A percentile compares a stretch with the other conserved stretches of the same genome.
Evolutionary conservation across 768 basidiomycete genomes (phyloP).

Genomic region (Dictyophora rubrovolvata): DNA sequence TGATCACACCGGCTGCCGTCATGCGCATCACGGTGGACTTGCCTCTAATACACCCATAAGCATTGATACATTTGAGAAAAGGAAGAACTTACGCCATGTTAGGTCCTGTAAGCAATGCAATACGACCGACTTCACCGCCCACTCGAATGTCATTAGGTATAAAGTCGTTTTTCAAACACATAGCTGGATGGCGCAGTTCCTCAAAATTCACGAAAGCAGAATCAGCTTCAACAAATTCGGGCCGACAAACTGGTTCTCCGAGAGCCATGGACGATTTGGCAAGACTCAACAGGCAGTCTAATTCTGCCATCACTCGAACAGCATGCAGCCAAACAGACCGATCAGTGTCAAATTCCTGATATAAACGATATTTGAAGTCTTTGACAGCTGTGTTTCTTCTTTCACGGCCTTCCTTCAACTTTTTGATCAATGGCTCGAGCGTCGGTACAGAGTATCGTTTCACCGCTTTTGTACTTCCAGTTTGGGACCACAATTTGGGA

Average conservation of each 20-base stretch:
- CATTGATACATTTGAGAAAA: neutral
- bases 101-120: constrained; percentile 80
- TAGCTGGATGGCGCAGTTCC: constrained; percentile 80
- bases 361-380: constrained; percentile 72
- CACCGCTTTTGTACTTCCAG: constrained; percentile 64
- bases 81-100: constrained; percentile 71
- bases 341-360: constrained; percentile 72
- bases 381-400: constrained; percentile 71
- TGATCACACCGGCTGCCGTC: constrained; percentile 91
- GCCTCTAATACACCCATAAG: constrained; percentile 34
- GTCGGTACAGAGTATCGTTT: constrained; percentile 72
- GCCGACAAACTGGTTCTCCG: constrained; percentile 90
- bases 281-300: constrained; percentile 92
- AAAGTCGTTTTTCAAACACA: constrained; percentile 61
- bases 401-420: constrained; percentile 90
- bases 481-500: constrained; percentile 81
- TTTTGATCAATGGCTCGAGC: constrained; percentile 58
- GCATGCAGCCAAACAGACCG: constrained; percentile 75
- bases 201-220: constrained; percentile 79
- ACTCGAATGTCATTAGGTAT: constrained; percentile 90
- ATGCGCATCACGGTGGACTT: constrained; percentile 89
- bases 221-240: constrained; percentile 74
- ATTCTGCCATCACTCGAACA: constrained; percentile 78
- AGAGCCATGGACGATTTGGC: constrained; percentile 83
- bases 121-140: constrained; percentile 63